Conservation (phyloP, 345 rosid genomes). For the Eucalyptus erythrocorys region DNA sequence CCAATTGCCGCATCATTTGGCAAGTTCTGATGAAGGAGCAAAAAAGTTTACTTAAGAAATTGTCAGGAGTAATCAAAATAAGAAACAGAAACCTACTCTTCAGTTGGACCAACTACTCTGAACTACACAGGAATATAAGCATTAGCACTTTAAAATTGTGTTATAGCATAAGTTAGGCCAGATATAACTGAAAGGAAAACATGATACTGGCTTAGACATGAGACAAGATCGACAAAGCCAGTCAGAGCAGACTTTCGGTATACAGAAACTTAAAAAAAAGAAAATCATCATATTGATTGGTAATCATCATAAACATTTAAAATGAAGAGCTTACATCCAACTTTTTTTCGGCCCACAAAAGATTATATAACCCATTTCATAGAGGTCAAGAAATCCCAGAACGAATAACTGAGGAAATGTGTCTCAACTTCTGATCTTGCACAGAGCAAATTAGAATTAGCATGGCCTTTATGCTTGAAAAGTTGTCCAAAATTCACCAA, state of each 20-base stretch:
- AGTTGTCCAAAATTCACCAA: not conserved
- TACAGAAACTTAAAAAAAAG: not conserved
- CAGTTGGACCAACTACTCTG: not conserved
- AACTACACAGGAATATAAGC: not conserved
- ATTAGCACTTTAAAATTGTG: not conserved
- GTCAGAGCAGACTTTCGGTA: not conserved
- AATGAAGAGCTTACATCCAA: not conserved
- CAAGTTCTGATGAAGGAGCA: conserved; percentile 40
- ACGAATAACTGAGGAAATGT: not conserved
- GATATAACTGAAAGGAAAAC: not conserved
- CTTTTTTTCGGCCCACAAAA: not conserved
- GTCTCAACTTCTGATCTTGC: not conserved
- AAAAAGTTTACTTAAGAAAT: not conserved
- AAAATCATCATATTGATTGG: not conserved
- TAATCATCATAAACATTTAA: not conserved
- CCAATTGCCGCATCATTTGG: conserved; percentile 66
- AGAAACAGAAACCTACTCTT: not conserved
- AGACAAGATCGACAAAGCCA: not conserved
- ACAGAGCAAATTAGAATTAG: not conserved
- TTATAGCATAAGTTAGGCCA: not conserved
- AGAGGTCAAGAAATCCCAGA: not conserved
- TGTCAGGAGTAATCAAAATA: not conserved
- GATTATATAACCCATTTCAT: not conserved
- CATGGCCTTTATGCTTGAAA: not conserved
- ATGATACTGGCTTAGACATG: not conserved